phyloP scores from a whole-genome alignment of 1,284 basidiomycete species.

The Anthracocystis walkeri region DNA sequence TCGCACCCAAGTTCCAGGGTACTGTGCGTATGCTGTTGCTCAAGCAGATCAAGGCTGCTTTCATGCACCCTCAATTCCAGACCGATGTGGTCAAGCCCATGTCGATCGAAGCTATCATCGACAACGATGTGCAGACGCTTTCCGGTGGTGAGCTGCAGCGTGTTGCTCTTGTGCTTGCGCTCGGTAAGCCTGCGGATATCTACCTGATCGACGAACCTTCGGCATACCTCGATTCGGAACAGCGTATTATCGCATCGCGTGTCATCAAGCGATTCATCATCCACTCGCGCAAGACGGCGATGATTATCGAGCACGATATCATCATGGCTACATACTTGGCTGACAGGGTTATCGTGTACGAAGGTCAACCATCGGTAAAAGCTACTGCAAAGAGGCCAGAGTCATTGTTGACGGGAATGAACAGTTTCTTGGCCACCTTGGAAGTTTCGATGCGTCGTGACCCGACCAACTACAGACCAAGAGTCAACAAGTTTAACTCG shows the following conservation, averaged over 20 bases:
- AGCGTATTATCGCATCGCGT: conserved; percentile 68
- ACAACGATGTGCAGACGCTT: conserved; percentile 69
- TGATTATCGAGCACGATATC: conserved; percentile 70
- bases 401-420: conserved; percentile 68
- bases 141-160: conserved; percentile 69
- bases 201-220: conserved; percentile 69
- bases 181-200: conserved; percentile 69
- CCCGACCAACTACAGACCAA: conserved; percentile 67
- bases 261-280: conserved; percentile 70
- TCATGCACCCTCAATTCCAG: conserved; percentile 70
- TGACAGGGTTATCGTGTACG: conserved; percentile 68
- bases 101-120: conserved; percentile 67
- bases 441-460: conserved; percentile 69
- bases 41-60: conserved; percentile 69
- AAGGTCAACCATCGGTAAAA: conserved; percentile 66
- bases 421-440: conserved; percentile 66
- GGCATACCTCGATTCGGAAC: conserved; percentile 69
- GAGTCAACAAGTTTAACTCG: conserved; percentile 69
- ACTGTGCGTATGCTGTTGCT: conserved; percentile 69
- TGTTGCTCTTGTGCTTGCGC: conserved; percentile 66
- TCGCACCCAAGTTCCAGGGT: conserved; percentile 69
- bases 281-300: conserved; percentile 69
- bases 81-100: conserved; percentile 70
- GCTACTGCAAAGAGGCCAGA: conserved; percentile 65
- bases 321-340: conserved; percentile 69